Percentiles rank a stretch among this genome's conserved stretches.
Conservation (phyloP, 2,329 filamentous ascomycete species). For the Calonectria naviculata region DNA sequence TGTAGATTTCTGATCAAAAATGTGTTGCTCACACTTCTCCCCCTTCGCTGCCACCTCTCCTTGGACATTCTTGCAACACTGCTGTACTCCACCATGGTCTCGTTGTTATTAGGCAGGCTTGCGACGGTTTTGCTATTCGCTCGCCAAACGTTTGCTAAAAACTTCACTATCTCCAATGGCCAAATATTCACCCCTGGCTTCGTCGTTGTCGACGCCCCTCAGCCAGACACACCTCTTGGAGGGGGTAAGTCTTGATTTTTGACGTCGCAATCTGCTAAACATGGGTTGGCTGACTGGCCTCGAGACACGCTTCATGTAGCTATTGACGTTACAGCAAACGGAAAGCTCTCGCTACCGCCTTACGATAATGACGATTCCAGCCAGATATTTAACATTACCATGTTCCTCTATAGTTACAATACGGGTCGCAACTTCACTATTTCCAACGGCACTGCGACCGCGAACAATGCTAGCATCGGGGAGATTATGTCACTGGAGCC, state of each 20-base stretch:
- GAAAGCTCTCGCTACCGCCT: slow-evolving; percentile 69
- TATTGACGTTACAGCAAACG: slow-evolving; percentile 74
- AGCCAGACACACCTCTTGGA: slow-evolving; percentile 72
- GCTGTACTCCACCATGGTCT: slow-evolving; percentile 20
- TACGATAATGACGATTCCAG: slow-evolving; percentile 64
- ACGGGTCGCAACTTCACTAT: slow-evolving; percentile 76
- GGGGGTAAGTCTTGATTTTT: slow-evolving; percentile 59
- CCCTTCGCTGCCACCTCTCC: background rate
- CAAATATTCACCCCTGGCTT: slow-evolving; percentile 78
- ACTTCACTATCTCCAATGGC: slow-evolving; percentile 71
- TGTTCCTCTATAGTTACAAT: slow-evolving; percentile 74
- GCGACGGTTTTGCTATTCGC: slow-evolving; percentile 36
- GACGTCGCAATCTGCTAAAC: background rate
- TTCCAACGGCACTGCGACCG: slow-evolving; percentile 68
- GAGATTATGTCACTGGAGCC: slow-evolving; percentile 73
- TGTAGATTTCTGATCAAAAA: background rate
- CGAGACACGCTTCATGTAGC: slow-evolving; percentile 70
- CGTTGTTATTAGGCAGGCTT: slow-evolving; percentile 18
- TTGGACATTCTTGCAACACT: slow-evolving; percentile 3
- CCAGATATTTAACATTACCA: slow-evolving; percentile 71
- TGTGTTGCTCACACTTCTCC: background rate
- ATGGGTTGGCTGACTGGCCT: slow-evolving; percentile 20
- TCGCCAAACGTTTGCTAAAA: slow-evolving; percentile 41
- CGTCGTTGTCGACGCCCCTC: slow-evolving; percentile 73
- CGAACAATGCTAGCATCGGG: slow-evolving; percentile 58